Conservation (phyloP, 1,284 basidiomycete species). For the Sanghuangporus sanghuang region DNA sequence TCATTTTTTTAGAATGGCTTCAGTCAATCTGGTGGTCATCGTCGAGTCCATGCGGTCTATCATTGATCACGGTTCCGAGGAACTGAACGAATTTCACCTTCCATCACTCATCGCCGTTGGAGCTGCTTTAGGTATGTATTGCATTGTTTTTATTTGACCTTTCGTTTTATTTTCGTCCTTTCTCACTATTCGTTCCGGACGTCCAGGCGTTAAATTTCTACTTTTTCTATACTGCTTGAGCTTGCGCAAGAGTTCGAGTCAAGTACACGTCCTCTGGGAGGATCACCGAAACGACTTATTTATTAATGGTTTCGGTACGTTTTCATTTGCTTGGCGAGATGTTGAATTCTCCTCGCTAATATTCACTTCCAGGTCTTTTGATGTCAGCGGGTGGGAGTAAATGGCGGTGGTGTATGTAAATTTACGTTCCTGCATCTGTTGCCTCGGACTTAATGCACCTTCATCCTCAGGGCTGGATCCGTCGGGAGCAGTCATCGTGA, state of each 20-base stretch:
- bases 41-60: constrained; percentile 79
- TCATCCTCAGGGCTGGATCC: constrained; percentile 65
- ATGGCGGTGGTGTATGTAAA: constrained; percentile 70
- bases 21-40: constrained; percentile 81
- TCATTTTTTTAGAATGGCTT: constrained; percentile 50
- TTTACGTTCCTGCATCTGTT: neutral
- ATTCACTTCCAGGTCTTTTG: constrained; percentile 57
- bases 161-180: neutral
- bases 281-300: constrained; percentile 91
- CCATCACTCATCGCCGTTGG: constrained; percentile 80
- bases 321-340: constrained; percentile 1
- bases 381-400: constrained; percentile 91
- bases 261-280: constrained; percentile 92
- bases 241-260: constrained; percentile 76
- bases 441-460: neutral
- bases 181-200: neutral
- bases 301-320: constrained; percentile 70
- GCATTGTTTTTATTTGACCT: neutral
- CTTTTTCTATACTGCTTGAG: constrained; percentile 87
- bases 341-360: neutral
- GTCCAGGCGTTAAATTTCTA: constrained; percentile 71
- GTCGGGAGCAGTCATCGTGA: constrained; percentile 70
- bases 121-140: constrained; percentile 62
- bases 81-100: constrained; percentile 71
- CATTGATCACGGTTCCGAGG: constrained; percentile 48